Base-by-base conservation (phyloP, 768 basidiomycete genomes). In the Lentinula sp. region DNA sequence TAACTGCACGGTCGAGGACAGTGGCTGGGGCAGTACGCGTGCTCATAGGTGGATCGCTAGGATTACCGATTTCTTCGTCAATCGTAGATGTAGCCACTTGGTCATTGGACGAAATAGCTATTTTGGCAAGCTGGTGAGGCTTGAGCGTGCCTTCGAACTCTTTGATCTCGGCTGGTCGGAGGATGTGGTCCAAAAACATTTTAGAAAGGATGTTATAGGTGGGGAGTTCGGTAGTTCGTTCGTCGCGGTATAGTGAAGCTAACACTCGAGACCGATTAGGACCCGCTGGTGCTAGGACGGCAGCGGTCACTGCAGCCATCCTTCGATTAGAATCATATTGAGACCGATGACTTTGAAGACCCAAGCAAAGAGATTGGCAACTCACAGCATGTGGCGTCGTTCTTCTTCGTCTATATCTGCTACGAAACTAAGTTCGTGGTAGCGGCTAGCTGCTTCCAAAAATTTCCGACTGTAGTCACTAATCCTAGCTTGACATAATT, bases 101-200 rank as follows among this genome's bases (percentile, higher is more conserved):
- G 67, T 93, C 92, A 66, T 92, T 93, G 59, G 88, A 84, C 11
- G 91, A 91, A 15, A 93, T 87, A 28, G 89, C 81, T 51, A 96
- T 87, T 70, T 86, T 88, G n/a, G 97, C 97, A 31, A 97, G 83
- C 71, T 99, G 97, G 75, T 99, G 97, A 15, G 89, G 84, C 66
- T 90, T 89, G 57, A 99, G 84, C 2, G 86, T 88, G 48, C 80
- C 80, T 71, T 95, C 93, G 70, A 99, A 99, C 52, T 88, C 87
- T 69, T 91, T 87, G 59, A 98, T 84, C 75, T 99, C 96, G 49
- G 84, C 79, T 1, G 94, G 82, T 48, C 95, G 89, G 54, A 99
- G 84, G 70, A 99, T 98, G 65, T 94, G 95, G 70, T 98, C 97
- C 64, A 98, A 87, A 75, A 97, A 95, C 96, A 98, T 98, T 71